These are phyloP conservation scores for Xylaria bambusicola DNA, from an alignment of 495 filamentous ascomycete species.

Conservation along the genomic window DNA sequence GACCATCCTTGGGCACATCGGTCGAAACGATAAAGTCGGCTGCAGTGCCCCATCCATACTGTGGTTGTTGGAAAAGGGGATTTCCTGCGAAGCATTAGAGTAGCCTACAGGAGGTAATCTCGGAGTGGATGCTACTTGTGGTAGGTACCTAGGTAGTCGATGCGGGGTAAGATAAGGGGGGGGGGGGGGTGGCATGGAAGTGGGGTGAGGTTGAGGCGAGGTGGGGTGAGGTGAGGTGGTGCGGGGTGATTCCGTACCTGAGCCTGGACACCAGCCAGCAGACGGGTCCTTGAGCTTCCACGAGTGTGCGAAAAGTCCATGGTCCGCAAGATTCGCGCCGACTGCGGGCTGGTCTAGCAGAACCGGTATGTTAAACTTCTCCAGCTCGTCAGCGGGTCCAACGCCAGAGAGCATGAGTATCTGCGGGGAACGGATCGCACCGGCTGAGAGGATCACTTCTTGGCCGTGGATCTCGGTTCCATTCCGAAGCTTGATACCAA, in stretches of 20 bases:
- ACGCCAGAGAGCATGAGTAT: slow-evolving; percentile 61
- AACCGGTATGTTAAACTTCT: slow-evolving; percentile 46
- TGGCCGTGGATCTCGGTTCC: slow-evolving; percentile 21
- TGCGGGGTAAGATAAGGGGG: too few species aligned
- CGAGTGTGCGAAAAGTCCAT: slow-evolving; percentile 30
- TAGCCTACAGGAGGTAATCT: too few species aligned
- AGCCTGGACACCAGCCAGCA: slow-evolving; percentile 31
- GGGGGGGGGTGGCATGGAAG: too few species aligned
- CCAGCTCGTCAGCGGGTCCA: slow-evolving; percentile 49
- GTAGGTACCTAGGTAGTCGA: too few species aligned
- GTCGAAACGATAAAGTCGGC: slow-evolving; percentile 32
- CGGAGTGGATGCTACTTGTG: too few species aligned
- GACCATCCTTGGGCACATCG: slow-evolving; percentile 22
- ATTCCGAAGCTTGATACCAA: slow-evolving; percentile 25
- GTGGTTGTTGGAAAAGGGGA: slow-evolving; percentile 32
- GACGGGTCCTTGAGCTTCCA: slow-evolving; percentile 42
- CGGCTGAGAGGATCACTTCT: slow-evolving; percentile 55
- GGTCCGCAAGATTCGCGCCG: slow-evolving; percentile 42
- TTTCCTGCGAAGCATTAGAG: neutral
- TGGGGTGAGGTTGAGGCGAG: too few species aligned
- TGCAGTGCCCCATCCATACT: slow-evolving; percentile 35
- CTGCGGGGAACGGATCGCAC: slow-evolving; percentile 55
- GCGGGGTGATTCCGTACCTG: neutral
- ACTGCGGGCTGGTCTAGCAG: slow-evolving; percentile 49
- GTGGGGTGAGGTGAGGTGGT: too few species aligned